Conservation (phyloP, 768 basidiomycete genomes). For the Tricholoma flavovirens region DNA sequence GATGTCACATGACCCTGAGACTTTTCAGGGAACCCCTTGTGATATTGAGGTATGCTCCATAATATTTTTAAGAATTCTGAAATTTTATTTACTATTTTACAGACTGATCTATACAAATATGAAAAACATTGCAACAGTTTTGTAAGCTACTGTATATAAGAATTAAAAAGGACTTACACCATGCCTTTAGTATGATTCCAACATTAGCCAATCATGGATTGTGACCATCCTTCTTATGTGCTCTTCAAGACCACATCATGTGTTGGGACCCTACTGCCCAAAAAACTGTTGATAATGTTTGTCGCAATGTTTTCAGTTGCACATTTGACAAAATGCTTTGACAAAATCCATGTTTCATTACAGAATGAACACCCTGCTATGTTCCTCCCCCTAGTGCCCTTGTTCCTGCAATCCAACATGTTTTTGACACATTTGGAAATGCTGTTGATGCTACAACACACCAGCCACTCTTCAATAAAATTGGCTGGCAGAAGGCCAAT, state of each 20-base stretch:
- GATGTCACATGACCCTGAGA: no score
- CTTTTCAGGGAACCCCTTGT: no score
- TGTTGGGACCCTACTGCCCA: slow-evolving; percentile 18
- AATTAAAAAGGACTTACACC: slow-evolving; percentile 20
- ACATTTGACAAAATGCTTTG: slow-evolving; percentile 18
- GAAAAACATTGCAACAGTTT: no score
- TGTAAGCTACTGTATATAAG: no score
- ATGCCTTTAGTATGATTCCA: slow-evolving; percentile 17
- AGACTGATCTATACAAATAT: no score
- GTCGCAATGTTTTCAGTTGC: slow-evolving; percentile 8
- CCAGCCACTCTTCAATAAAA: slow-evolving; percentile 11
- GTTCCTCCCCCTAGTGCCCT: slow-evolving; percentile 16
- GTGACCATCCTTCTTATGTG: slow-evolving; percentile 12
- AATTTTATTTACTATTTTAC: no score
- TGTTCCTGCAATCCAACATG: slow-evolving; percentile 15
- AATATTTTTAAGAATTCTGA: no score
- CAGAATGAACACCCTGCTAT: slow-evolving; percentile 12
- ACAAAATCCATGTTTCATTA: slow-evolving; percentile 13
- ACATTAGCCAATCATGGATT: slow-evolving; percentile 13
- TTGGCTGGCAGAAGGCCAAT: slow-evolving; percentile 11
- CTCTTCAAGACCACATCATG: slow-evolving; percentile 19
- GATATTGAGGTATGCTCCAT: no score
- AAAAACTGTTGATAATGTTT: slow-evolving; percentile 11
- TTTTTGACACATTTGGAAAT: slow-evolving; percentile 15
- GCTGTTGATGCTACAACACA: slow-evolving; percentile 15